These are phyloP conservation scores for Penicillium sp. DNA, from an alignment of 2,329 filamentous ascomycete genomes.

Conservation along the genomic window DNA sequence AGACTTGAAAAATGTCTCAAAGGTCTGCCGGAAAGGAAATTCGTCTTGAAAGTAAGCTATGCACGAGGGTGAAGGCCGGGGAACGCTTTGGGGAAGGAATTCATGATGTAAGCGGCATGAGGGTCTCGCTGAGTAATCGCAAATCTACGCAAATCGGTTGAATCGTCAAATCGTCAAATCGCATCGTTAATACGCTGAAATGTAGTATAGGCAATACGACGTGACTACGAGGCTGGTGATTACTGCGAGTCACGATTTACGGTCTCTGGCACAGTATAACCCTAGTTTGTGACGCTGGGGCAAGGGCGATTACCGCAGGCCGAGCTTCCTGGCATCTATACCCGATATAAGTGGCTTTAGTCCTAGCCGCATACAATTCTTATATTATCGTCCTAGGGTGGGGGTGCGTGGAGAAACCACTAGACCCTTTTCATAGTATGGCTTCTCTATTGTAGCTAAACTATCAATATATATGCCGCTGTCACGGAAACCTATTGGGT, in stretches of 20 bases:
- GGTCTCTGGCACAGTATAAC: neutral
- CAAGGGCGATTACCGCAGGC: too few species aligned
- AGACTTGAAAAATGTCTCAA: neutral
- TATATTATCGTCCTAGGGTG: too few species aligned
- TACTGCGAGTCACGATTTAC: too few species aligned
- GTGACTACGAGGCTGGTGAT: neutral
- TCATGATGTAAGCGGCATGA: conserved; percentile 23
- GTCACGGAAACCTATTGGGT: too few species aligned
- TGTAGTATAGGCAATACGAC: neutral
- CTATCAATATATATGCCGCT: too few species aligned
- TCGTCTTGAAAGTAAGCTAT: neutral
- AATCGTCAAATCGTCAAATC: too few species aligned
- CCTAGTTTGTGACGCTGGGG: neutral
- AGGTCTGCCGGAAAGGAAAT: neutral
- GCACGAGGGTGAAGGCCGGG: conserved; percentile 2
- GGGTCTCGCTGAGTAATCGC: conserved; percentile 14
- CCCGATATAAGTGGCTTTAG: too few species aligned
- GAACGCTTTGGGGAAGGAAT: conserved; percentile 5
- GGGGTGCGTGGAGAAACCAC: too few species aligned
- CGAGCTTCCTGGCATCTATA: too few species aligned
- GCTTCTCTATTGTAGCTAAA: too few species aligned
- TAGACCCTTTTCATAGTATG: too few species aligned
- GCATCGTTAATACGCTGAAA: neutral
- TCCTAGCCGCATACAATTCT: too few species aligned
- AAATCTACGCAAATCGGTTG: neutral